Evolutionary conservation across 176 grass and related monocot genomes (phyloP).

Genomic region (Triticum turgidum): DNA sequence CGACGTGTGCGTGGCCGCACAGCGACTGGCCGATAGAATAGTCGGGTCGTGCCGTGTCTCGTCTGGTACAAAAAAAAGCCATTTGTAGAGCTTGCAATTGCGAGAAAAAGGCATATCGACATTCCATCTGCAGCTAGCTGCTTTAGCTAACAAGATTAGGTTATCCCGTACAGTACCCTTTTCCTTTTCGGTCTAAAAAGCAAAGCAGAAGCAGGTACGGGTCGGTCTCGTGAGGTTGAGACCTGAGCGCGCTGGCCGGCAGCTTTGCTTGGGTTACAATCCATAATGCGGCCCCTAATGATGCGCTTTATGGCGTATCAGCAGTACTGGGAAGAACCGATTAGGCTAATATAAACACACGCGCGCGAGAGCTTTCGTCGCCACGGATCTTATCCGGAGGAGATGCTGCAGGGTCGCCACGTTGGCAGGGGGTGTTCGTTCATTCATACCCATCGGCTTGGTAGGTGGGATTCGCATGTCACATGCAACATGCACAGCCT

Average conservation of each 20-base stretch:
- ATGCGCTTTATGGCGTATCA: slow-evolving; percentile 3
- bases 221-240: background rate
- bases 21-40: background rate
- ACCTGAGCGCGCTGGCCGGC: background rate
- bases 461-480: slow-evolving; percentile 7
- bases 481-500: background rate
- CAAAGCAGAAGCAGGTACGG: background rate
- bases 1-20: slow-evolving; percentile 11
- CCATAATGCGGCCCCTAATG: slow-evolving; percentile 13
- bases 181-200: background rate
- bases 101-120: background rate
- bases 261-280: slow-evolving; percentile 43
- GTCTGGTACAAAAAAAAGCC: background rate
- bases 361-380: rapidly evolving
- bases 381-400: background rate
- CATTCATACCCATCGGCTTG: background rate
- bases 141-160: background rate
- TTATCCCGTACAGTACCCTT: too few species aligned
- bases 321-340: background rate
- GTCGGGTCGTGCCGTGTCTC: background rate
- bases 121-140: slow-evolving; percentile 25
- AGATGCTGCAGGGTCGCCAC: background rate
- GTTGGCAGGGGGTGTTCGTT: background rate
- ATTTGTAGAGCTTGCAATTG: background rate
- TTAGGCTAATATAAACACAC: background rate